phyloP scores from a whole-genome alignment of 805 yeast species.

The Nakazawaea holstii region DNA sequence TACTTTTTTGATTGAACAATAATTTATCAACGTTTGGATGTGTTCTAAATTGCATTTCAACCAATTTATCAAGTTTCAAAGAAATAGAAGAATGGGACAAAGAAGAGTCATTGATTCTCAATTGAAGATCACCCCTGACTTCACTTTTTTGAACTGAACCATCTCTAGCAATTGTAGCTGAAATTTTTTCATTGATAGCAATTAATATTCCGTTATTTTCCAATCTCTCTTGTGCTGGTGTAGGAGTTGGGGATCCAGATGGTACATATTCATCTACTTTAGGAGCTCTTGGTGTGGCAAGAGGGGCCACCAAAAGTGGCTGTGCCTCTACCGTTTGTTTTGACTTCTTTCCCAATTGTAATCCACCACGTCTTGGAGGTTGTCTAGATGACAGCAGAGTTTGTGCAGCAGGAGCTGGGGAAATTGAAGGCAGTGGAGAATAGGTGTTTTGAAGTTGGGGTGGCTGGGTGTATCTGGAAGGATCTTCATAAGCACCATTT shows the following conservation, averaged over 20 bases:
- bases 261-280: slow-evolving; percentile 19
- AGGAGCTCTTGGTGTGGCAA: slow-evolving; percentile 18
- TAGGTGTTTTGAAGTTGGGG: slow-evolving; percentile 12
- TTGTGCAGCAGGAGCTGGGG: slow-evolving; percentile 19
- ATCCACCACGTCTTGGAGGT: slow-evolving; percentile 59
- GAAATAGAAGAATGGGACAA: slow-evolving; percentile 62
- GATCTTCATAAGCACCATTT: slow-evolving; percentile 13
- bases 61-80: slow-evolving; percentile 43
- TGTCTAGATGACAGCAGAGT: not conserved
- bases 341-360: slow-evolving; percentile 66
- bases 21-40: slow-evolving; percentile 93
- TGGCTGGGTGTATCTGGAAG: slow-evolving; percentile 1
- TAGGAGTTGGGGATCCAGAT: slow-evolving; percentile 15
- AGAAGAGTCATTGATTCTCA: slow-evolving; percentile 76
- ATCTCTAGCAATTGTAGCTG: slow-evolving; percentile 77
- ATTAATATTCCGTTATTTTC: slow-evolving; percentile 75
- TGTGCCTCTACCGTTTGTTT: slow-evolving; percentile 19
- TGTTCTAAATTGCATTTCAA: slow-evolving; percentile 71
- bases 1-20: slow-evolving; percentile 49
- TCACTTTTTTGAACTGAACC: slow-evolving; percentile 70
- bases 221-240: slow-evolving; percentile 27
- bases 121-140: slow-evolving; percentile 84
- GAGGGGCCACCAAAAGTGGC: slow-evolving; percentile 24
- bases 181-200: slow-evolving; percentile 68
- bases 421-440: slow-evolving; percentile 22